phyloP scores from a whole-genome alignment of 1,284 basidiomycete genomes.

The Agroathelia rolfsii region DNA sequence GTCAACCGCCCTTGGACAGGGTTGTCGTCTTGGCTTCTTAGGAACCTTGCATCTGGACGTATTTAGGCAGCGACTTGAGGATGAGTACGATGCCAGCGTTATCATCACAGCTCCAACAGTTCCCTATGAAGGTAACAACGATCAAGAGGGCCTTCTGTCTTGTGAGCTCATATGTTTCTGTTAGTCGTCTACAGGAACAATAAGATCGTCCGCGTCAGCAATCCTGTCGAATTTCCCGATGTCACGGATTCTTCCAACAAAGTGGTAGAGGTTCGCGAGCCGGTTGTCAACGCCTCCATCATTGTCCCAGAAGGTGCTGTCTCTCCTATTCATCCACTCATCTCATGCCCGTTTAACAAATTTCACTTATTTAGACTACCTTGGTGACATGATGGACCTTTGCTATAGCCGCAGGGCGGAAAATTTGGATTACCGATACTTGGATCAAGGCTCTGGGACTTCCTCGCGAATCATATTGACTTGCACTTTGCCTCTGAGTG shows the following conservation, averaged over 20 bases:
- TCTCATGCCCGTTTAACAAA: constrained; percentile 4
- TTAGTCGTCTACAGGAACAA: constrained; percentile 69
- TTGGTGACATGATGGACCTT: constrained; percentile 88
- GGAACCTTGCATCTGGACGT: constrained; percentile 98
- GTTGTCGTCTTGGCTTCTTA: constrained; percentile 90
- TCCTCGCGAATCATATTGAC: constrained; percentile 73
- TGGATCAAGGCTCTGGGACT: constrained; percentile 50
- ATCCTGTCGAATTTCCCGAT: constrained; percentile 90
- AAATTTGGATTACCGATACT: constrained; percentile 67
- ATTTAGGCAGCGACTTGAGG: constrained; percentile 90
- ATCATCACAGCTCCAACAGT: constrained; percentile 92
- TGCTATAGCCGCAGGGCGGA: constrained; percentile 76
- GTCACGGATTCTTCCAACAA: constrained; percentile 49
- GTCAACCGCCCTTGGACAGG: constrained; percentile 91
- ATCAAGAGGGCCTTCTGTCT: no score
- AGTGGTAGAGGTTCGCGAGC: constrained; percentile 77
- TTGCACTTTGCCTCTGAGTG: constrained; percentile 77
- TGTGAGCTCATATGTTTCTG: constrained; percentile 10
- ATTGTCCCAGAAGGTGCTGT: constrained; percentile 81
- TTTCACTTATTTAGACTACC: constrained; percentile 46
- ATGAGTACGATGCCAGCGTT: constrained; percentile 88
- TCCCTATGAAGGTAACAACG: constrained; percentile 81
- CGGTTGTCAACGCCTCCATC: constrained; percentile 83
- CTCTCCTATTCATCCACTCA: constrained; percentile 1
- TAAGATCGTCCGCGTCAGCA: constrained; percentile 70